Conservation (phyloP, 768 basidiomycete species). For the Tulasnella sp. region DNA sequence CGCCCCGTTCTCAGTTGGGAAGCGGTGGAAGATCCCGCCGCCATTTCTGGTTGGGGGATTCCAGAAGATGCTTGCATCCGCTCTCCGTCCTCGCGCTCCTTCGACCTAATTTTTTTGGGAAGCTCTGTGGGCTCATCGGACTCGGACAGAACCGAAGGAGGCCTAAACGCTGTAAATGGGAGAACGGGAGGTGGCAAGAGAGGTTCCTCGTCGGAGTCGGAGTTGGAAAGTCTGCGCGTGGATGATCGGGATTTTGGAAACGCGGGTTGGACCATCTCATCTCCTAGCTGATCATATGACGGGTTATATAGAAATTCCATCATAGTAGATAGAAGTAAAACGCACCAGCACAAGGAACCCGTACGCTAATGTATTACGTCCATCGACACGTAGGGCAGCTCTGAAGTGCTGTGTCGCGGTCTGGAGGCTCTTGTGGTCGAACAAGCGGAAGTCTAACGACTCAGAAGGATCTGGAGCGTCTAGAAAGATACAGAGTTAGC, state of each 20-base stretch:
- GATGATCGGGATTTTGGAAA: background rate
- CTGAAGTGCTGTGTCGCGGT: background rate
- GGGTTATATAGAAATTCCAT: background rate
- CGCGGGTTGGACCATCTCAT: background rate
- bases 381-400: conserved; percentile 14
- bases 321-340: background rate
- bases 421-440: background rate
- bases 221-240: background rate
- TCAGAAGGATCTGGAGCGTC: background rate
- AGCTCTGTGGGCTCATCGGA: background rate
- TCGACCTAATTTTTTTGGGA: background rate
- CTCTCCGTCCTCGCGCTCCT: background rate
- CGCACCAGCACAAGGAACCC: background rate
- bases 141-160: background rate
- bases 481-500: background rate
- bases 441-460: background rate
- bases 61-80: no score
- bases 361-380: conserved; percentile 16
- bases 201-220: background rate
- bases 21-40: no score
- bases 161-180: background rate
- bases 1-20: no score
- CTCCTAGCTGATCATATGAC: background rate
- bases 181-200: background rate
- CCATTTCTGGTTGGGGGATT: no score